Percentiles rank a stretch among this genome's conserved stretches.
These are phyloP conservation scores for Ceratocystis papillata DNA, from an alignment of 2,329 filamentous ascomycete genomes.

Conservation along the genomic window DNA sequence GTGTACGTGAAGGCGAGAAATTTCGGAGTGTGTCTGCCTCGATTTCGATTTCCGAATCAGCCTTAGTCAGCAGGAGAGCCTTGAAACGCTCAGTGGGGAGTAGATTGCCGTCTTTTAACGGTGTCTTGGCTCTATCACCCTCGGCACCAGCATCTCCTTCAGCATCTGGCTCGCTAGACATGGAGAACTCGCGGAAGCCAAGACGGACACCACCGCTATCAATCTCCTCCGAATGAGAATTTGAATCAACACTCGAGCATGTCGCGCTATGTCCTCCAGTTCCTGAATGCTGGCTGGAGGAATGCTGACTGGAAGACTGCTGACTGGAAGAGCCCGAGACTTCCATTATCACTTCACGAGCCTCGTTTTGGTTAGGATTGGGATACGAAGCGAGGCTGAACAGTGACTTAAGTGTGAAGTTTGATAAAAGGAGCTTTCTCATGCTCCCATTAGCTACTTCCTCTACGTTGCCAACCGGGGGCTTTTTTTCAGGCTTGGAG, in stretches of 20 bases:
- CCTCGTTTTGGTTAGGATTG: conserved; percentile 44
- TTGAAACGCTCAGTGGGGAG: neutral
- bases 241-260: neutral
- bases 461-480: neutral
- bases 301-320: conserved; percentile 27
- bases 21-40: neutral
- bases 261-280: neutral
- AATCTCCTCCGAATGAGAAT: neutral
- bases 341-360: conserved; percentile 31
- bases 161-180: neutral
- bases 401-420: conserved; percentile 37
- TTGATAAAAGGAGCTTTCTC: conserved; percentile 15
- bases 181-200: neutral
- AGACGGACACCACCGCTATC: neutral
- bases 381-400: conserved; percentile 46
- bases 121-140: neutral
- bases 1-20: neutral
- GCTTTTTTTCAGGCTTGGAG: neutral
- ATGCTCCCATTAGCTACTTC: conserved; percentile 1
- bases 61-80: neutral
- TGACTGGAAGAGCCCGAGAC: conserved; percentile 29
- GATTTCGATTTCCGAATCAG: neutral
- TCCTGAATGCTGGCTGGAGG: neutral
- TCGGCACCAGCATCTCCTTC: neutral
- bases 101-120: neutral